These are phyloP conservation scores for Wickerhamomyces sp. DNA, from an alignment of 1,139 yeast species.

Conservation along the genomic window DNA sequence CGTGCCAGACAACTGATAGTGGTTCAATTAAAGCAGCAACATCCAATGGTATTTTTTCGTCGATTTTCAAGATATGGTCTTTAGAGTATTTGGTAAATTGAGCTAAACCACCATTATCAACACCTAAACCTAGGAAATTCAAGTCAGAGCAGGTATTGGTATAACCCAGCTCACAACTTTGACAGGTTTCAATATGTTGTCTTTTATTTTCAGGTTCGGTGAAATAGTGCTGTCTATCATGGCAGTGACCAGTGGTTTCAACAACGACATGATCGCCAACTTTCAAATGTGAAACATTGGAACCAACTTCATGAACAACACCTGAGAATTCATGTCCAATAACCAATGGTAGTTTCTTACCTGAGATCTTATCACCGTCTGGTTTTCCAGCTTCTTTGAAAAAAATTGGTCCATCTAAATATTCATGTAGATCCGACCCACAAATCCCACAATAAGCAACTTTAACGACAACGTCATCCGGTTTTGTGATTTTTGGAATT, in stretches of 20 bases:
- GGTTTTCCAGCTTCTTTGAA: slow-evolving; percentile 31
- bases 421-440: slow-evolving; percentile 52
- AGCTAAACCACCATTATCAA: slow-evolving; percentile 46
- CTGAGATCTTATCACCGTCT: slow-evolving; percentile 29
- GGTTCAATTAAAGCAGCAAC: slow-evolving; percentile 56
- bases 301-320: slow-evolving; percentile 35
- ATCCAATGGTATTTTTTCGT: slow-evolving; percentile 43
- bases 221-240: slow-evolving; percentile 33
- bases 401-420: slow-evolving; percentile 42
- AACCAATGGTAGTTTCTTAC: slow-evolving; percentile 35
- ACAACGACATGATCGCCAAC: slow-evolving; percentile 44
- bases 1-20: slow-evolving; percentile 56
- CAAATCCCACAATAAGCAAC: slow-evolving; percentile 44
- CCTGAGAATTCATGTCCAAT: slow-evolving; percentile 63
- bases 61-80: slow-evolving; percentile 41
- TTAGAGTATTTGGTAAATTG: slow-evolving; percentile 46
- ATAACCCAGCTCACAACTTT: slow-evolving; percentile 40
- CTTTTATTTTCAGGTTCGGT: slow-evolving; percentile 20
- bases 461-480: slow-evolving; percentile 46
- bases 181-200: slow-evolving; percentile 29
- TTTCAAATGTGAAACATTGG: slow-evolving; percentile 26
- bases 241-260: slow-evolving; percentile 53
- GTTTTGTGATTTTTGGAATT: slow-evolving; percentile 40
- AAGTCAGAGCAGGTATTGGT: slow-evolving; percentile 43
- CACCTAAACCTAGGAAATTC: slow-evolving; percentile 43